Percentiles rank a stretch among this genome's conserved stretches.
phyloP scores from a whole-genome alignment of 2,329 filamentous ascomycete genomes.

The Emergomyces africanus region DNA sequence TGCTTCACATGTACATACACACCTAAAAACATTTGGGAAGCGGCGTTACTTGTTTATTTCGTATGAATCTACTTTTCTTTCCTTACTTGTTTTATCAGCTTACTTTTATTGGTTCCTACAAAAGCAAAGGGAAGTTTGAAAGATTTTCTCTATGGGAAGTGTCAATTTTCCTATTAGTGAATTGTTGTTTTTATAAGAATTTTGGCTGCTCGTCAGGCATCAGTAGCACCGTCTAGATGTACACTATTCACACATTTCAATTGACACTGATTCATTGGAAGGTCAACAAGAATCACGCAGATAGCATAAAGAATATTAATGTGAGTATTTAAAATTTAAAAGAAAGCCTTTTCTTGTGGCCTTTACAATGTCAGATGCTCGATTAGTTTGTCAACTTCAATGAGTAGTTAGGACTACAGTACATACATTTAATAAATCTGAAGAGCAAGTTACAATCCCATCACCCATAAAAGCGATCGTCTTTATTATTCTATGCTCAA shows the following conservation, averaged over 20 bases:
- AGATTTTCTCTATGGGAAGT: not conserved
- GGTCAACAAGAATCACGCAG: not conserved
- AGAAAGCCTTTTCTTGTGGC: not conserved
- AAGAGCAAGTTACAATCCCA: not conserved
- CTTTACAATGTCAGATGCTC: no score
- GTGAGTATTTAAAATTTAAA: not conserved
- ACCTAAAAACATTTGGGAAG: not conserved
- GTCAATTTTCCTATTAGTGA: not conserved
- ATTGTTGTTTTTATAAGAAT: not conserved
- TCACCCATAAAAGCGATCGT: not conserved
- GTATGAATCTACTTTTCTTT: not conserved
- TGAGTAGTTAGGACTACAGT: no score
- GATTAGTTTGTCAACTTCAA: no score
- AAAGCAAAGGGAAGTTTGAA: not conserved
- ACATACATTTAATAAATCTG: not conserved
- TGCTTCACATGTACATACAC: conserved; percentile 2
- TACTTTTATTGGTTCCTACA: not conserved
- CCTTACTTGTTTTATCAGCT: not conserved
- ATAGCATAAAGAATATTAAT: not conserved
- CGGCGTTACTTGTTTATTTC: conserved; percentile 1
- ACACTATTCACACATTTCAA: not conserved
- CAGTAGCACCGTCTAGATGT: not conserved
- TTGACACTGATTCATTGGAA: not conserved
- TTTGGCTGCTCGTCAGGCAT: not conserved
- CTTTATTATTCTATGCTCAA: not conserved